Evolutionary conservation across 306 rosid genomes (phyloP), one percentile per base, ranked within the genome.

Genomic region (Vicia faba): DNA sequence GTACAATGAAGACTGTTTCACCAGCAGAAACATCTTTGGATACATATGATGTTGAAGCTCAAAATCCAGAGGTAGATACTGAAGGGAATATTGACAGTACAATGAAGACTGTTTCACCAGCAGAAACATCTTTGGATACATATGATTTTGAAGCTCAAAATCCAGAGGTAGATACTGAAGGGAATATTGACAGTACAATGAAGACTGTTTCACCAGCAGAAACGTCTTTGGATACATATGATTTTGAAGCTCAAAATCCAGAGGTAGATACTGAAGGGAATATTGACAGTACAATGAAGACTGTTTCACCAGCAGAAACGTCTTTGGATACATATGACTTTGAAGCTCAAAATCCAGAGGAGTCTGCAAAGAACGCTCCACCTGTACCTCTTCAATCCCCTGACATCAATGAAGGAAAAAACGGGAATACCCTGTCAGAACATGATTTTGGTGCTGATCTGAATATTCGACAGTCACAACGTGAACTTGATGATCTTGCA

Each of bases 1-100:
- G 67, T 66, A 58, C 71, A 10, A 51, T 64, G n/a, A 83, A 78
- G 60, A 73, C 73, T 56, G 66, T 55, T 46, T 70, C 78, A 53
- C 69, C 56, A 15, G 80, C 36, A 66, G 91, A 81, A 79, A 70
- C 83, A 50, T 84, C 81, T 72, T 73, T 68, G 62, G 83, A 66
- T 26, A 69, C 78, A 63, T 19, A 48, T 66, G 80, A 72, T 60
- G 54, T 68, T 58, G 85, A 76, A 64, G 68, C 64, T n/a, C 72
- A 77, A 35, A 40, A 53, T 72, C 68, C 69, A 19, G 66, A 75
- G 23, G 23, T 20, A 20, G 23, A 20, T 20, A 20, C 23, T 20
- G 23, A 71, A 33, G 86, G 68, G 54, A 54, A 69, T 50, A 39
- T 73, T 51, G 78, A 62, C 41, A 71, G 67, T 66, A 58, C 71